Conservation (phyloP, 352 stramenopile genomes). For the Phytophthora foliorum region DNA sequence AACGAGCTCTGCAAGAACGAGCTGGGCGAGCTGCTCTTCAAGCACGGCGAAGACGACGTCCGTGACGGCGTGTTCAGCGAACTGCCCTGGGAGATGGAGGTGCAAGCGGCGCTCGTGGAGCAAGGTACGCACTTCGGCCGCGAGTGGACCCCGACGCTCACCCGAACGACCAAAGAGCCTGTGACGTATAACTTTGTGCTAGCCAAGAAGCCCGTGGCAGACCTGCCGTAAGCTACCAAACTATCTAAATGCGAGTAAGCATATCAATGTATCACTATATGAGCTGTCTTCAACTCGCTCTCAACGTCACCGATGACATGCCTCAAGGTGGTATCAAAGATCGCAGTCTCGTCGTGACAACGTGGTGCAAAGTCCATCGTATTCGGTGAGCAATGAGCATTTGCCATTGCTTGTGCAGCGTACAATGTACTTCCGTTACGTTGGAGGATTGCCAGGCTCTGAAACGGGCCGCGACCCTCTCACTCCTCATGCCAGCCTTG, state of each 20-base stretch:
- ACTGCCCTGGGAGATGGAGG: slow-evolving; percentile 53
- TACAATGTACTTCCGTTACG: slow-evolving; percentile 41
- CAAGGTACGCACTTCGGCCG: slow-evolving; percentile 50
- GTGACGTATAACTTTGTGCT: slow-evolving; percentile 40
- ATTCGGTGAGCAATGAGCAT: too few relatives aligned
- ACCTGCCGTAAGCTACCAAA: slow-evolving; percentile 15
- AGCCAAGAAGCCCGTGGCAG: slow-evolving; percentile 32
- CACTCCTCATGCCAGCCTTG: slow-evolving; percentile 32
- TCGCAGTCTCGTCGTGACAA: too few relatives aligned
- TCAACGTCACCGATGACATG: background rate
- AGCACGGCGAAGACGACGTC: slow-evolving; percentile 63
- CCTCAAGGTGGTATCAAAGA: too few relatives aligned
- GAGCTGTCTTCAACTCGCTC: background rate
- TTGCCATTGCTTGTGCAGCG: too few relatives aligned
- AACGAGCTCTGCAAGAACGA: slow-evolving; percentile 59
- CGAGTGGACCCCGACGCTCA: slow-evolving; percentile 46
- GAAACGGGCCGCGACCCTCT: slow-evolving; percentile 28
- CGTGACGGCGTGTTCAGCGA: slow-evolving; percentile 52
- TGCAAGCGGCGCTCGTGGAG: slow-evolving; percentile 38
- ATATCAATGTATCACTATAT: slow-evolving; percentile 43
- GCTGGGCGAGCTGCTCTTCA: slow-evolving; percentile 43
- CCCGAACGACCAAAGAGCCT: slow-evolving; percentile 5
- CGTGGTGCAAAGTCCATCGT: too few relatives aligned
- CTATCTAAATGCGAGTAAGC: slow-evolving; percentile 36
- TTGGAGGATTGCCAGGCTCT: background rate